Evolutionary conservation across 2,329 filamentous ascomycete species (phyloP).

Genomic region (Anthostomella pinea): DNA sequence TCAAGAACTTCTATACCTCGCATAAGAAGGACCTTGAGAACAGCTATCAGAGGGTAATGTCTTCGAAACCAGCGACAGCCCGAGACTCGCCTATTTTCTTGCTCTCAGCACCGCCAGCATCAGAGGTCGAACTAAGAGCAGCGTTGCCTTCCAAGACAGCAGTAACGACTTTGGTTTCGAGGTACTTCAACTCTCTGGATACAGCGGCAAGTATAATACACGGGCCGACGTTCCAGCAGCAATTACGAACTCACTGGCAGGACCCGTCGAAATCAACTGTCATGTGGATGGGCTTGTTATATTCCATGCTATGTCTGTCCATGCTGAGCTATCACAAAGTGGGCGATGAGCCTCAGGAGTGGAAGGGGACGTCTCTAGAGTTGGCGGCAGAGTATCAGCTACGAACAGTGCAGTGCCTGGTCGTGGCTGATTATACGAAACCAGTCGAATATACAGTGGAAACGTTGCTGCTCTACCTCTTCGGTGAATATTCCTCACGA

Average conservation of each 20-base stretch:
- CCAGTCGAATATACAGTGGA: conserved; percentile 74
- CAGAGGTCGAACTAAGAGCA: conserved; percentile 73
- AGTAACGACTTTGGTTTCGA: conserved; percentile 79
- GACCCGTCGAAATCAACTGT: conserved; percentile 69
- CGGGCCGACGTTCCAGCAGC: conserved; percentile 78
- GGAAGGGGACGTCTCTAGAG: conserved; percentile 63
- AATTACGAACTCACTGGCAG: conserved; percentile 65
- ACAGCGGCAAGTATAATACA: conserved; percentile 73
- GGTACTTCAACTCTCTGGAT: conserved; percentile 85
- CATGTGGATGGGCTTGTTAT: conserved; percentile 77
- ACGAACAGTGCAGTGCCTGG: conserved; percentile 74
- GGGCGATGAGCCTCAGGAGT: conserved; percentile 76
- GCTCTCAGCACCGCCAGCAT: conserved; percentile 69
- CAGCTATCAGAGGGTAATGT: conserved; percentile 73
- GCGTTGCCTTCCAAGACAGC: conserved; percentile 77
- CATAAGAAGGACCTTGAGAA: conserved; percentile 89
- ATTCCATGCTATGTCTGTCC: conserved; percentile 72
- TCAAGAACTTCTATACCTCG: conserved; percentile 81
- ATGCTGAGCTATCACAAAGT: conserved; percentile 78
- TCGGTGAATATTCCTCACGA: conserved; percentile 70
- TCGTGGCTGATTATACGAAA: conserved; percentile 74
- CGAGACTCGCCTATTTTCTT: conserved; percentile 72
- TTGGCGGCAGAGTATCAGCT: conserved; percentile 63
- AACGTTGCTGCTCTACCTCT: conserved; percentile 71
- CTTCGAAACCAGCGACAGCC: conserved; percentile 59